A percentile compares a stretch with the other conserved stretches of the same genome.
Conservation (phyloP, 2,329 filamentous ascomycete species). For the Nemania serpens region DNA sequence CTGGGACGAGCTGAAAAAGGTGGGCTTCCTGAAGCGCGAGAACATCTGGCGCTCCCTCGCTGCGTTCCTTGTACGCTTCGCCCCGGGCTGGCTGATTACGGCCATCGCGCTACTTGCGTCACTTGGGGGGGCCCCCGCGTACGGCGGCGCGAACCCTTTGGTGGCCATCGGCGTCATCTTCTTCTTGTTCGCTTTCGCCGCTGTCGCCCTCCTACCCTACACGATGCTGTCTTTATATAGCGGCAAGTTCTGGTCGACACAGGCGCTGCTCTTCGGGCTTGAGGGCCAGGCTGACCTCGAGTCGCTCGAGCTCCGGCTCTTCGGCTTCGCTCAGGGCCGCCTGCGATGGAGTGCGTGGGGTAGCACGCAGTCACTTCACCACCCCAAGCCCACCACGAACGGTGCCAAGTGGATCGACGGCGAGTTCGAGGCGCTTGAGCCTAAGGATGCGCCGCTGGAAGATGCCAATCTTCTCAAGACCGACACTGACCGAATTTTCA, state of each 20-base stretch:
- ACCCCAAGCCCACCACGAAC: constrained; percentile 1
- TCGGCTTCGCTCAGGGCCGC: constrained; percentile 3
- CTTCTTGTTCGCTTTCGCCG: neutral
- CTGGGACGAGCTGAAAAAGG: neutral
- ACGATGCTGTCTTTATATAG: neutral
- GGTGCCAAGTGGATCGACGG: neutral
- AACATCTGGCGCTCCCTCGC: constrained; percentile 1
- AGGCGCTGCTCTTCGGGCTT: constrained; percentile 2
- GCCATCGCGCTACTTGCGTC: neutral
- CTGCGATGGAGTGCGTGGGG: neutral
- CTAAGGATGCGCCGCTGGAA: neutral
- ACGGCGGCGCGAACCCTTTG: neutral
- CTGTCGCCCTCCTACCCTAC: neutral
- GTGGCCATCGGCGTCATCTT: neutral
- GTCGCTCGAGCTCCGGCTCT: constrained; percentile 1
- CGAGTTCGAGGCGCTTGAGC: constrained; percentile 2
- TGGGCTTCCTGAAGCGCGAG: neutral
- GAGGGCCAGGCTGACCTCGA: constrained; percentile 6
- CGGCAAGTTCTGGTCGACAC: constrained; percentile 9
- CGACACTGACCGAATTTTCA: constrained; percentile 1
- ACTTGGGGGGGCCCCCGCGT: too few species aligned
- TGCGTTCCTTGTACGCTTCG: neutral
- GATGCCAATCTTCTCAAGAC: neutral
- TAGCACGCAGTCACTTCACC: constrained; percentile 4
- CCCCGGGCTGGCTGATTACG: constrained; percentile 1